Percentiles rank a stretch among this genome's conserved stretches.
These are phyloP conservation scores for Botrytis fabae DNA, from an alignment of 2,329 filamentous ascomycete species.

Conservation along the genomic window DNA sequence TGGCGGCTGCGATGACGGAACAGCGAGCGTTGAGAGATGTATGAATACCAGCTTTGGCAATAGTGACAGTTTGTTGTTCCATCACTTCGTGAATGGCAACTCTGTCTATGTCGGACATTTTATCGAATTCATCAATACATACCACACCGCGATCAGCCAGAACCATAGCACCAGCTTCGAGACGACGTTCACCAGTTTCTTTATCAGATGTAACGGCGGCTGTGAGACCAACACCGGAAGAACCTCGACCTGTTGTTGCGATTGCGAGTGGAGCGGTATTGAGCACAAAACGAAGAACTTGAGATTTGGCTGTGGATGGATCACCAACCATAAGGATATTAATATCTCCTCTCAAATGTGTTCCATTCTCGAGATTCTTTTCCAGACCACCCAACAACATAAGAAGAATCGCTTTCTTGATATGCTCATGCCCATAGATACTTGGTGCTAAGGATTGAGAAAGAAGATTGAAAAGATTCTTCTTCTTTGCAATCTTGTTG, in stretches of 20 bases:
- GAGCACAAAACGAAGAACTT: constrained; percentile 91
- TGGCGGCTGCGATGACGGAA: constrained; percentile 93
- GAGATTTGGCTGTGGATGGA: constrained; percentile 97
- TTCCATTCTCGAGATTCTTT: constrained; percentile 98
- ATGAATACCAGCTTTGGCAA: constrained; percentile 97
- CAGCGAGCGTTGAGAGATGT: constrained; percentile 95
- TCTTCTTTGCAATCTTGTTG: constrained; percentile 95
- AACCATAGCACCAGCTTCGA: constrained; percentile 98
- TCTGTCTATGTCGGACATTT: constrained; percentile 98
- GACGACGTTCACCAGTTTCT: constrained; percentile 89
- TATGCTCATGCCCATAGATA: constrained; percentile 95
- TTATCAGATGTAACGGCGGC: constrained; percentile 96
- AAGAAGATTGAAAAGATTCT: constrained; percentile 86
- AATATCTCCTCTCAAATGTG: constrained; percentile 96
- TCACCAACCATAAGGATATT: constrained; percentile 99
- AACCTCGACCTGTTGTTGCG: constrained; percentile 93
- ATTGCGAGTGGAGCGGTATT: constrained; percentile 97
- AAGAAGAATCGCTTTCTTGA: constrained; percentile 95
- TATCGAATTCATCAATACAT: constrained; percentile 99
- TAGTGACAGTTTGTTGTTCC: constrained; percentile 99
- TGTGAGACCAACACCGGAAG: constrained; percentile 95
- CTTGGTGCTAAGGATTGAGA: constrained; percentile 94
- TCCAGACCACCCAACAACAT: constrained; percentile 96
- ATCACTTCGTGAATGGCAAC: constrained; percentile 99
- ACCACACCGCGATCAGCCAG: constrained; percentile 95